Base-by-base conservation (phyloP, 2,329 filamentous ascomycete genomes). In the Phialemoniopsis sp. region DNA sequence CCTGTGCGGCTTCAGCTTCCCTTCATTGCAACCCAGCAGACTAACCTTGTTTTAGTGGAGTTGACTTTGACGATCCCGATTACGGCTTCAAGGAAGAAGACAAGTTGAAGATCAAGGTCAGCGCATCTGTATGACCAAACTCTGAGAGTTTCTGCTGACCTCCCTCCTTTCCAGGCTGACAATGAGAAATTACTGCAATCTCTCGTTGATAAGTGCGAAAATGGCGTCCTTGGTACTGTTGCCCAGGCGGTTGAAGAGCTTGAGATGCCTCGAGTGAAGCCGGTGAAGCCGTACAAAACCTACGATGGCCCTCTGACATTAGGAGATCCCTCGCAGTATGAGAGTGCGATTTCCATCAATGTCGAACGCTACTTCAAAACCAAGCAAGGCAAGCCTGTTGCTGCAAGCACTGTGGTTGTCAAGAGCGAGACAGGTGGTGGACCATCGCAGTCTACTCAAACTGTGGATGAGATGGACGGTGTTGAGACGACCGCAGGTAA, bases 41-140 rank as follows among this genome's bases (percentile, higher is more conserved):
- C 40, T 46, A 32, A 37, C 45, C 5, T 17, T 16, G 17, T 12
- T 34, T 7, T 32, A 90, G 85, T 39, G 93, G 93, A 13, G 79
- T 95, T 14, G 93, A 98, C 58, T 97, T 98, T 60, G 89, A 98
- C 56, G 89, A 96, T 58, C 58, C 79, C 2, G 89, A 95, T 3
- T 95, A 85, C 55, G 90, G 90, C 32, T 87, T 88, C 57, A 95
- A 95, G 59, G 91, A 97, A 64, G 89, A 96, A 59, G 78, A 86
- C 47, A 98, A 98, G 58, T 67, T 82, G 14, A 48, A 59, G 1
- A 58, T 62, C 37, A 97, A 97, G 72, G 82, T 84, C 54, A 31
- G 38, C 37, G 8, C 13, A 16, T 10, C 28, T 13, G n/a, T n/a
- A n/a, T 39, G 34, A 56, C 55, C 26, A 57, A 37, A 14, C 32